A percentile compares a stretch with the other conserved stretches of the same genome.
Evolutionary conservation across 371 early-diverging fungal species (phyloP).

Genomic region (Mortierella sp.): DNA sequence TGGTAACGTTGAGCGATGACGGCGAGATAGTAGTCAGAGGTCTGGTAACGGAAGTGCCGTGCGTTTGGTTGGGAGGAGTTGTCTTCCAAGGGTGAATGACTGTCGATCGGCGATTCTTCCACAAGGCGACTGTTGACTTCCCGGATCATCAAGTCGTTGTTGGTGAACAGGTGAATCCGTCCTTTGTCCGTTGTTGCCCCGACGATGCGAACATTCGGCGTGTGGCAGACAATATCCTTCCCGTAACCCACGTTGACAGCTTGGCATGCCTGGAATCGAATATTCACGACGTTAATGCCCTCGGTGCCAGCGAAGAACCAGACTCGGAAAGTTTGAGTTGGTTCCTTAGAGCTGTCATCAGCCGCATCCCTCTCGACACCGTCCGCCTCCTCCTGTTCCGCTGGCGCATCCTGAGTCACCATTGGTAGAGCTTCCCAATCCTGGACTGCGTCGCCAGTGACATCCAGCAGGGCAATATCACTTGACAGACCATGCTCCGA

Average conservation of each 20-base stretch:
- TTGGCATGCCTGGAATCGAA: constrained; percentile 34
- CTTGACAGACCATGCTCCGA: constrained; percentile 10
- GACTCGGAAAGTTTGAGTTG: constrained; percentile 24
- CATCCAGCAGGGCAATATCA: constrained; percentile 24
- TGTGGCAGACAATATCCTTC: constrained; percentile 36
- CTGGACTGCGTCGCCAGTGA: constrained; percentile 41
- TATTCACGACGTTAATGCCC: constrained; percentile 22
- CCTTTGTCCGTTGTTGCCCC: constrained; percentile 31
- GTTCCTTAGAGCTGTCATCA: background rate
- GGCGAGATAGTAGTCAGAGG: constrained; percentile 27
- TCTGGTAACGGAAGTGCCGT: constrained; percentile 31
- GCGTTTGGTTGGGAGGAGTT: constrained; percentile 10
- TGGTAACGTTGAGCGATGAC: constrained; percentile 42
- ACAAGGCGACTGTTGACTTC: constrained; percentile 19
- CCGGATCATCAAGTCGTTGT: constrained; percentile 38
- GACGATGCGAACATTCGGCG: constrained; percentile 28
- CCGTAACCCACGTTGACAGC: constrained; percentile 43
- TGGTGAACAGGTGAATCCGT: constrained; percentile 33
- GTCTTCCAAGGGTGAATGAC: constrained; percentile 22
- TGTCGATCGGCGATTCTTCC: constrained; percentile 16
- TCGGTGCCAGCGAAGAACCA: constrained; percentile 45
- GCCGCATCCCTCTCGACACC: constrained; percentile 12
- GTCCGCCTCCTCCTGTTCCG: constrained; percentile 10
- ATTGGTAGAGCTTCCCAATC: constrained; percentile 29
- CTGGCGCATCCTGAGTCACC: background rate